A percentile compares a stretch with the other conserved stretches of the same genome.
Evolutionary conservation across 352 stramenopile species (phyloP).

Genomic region (Plasmopara viticola): DNA sequence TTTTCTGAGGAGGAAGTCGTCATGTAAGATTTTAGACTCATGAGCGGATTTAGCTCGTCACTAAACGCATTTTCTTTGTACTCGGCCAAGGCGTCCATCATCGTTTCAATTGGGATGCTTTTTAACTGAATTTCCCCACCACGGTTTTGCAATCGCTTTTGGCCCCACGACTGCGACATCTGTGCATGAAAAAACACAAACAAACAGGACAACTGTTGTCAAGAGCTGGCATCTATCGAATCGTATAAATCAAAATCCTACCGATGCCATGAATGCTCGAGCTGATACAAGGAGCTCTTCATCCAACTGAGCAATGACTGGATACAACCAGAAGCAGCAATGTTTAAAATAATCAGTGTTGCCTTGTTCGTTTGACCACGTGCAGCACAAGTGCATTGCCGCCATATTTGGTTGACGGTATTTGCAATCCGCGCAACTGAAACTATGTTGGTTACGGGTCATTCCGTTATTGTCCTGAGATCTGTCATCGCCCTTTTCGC

Average conservation of each 20-base stretch:
- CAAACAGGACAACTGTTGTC: constrained; percentile 4
- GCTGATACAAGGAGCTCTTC: constrained; percentile 77
- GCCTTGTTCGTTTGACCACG: constrained; percentile 85
- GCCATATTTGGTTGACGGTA: constrained; percentile 73
- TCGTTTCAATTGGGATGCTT: constrained; percentile 76
- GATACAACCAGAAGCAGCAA: constrained; percentile 82
- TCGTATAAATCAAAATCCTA: constrained; percentile 21
- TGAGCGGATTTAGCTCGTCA: constrained; percentile 73
- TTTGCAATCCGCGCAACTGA: constrained; percentile 80
- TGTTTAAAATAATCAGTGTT: constrained; percentile 88
- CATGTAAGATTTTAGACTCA: constrained; percentile 60
- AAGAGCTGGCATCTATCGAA: constrained; percentile 1
- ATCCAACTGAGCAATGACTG: constrained; percentile 78
- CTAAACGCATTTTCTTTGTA: constrained; percentile 74
- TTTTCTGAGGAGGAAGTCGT: constrained; percentile 61
- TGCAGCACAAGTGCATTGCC: constrained; percentile 84
- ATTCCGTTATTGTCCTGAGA: constrained; percentile 36
- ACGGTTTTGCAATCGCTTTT: constrained; percentile 61
- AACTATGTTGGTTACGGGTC: constrained; percentile 60
- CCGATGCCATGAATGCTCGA: constrained; percentile 67
- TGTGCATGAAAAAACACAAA: constrained; percentile 15
- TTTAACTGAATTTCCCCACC: constrained; percentile 77
- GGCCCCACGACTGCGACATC: constrained; percentile 62
- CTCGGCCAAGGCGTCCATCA: constrained; percentile 64
- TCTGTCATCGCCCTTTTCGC: constrained; percentile 17